phyloP scores from a whole-genome alignment of 805 yeast genomes.

The Priceomyces haplophilus region DNA sequence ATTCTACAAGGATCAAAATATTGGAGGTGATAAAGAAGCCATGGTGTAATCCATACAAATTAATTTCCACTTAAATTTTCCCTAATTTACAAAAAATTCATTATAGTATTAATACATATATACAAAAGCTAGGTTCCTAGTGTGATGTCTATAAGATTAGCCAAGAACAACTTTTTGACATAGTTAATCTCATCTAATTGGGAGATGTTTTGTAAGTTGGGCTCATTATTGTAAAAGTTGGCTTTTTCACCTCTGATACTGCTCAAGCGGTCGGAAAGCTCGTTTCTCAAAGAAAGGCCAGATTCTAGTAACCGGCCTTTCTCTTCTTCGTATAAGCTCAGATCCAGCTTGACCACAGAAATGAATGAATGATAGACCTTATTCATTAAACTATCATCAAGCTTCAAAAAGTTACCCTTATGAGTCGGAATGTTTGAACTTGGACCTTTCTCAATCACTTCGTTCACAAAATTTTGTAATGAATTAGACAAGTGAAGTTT shows the following conservation, averaged over 20 bases:
- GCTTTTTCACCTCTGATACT: constrained; percentile 5
- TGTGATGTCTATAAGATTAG: constrained; percentile 16
- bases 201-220: constrained; percentile 10
- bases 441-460: constrained; percentile 9
- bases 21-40: constrained; percentile 24
- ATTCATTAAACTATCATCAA: constrained; percentile 18
- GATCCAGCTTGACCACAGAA: constrained; percentile 7
- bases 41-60: constrained; percentile 17
- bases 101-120: not conserved
- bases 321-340: not conserved
- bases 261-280: constrained; percentile 4
- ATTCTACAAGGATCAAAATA: constrained; percentile 17
- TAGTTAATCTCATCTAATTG: constrained; percentile 19
- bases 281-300: not conserved
- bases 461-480: constrained; percentile 13
- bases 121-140: not conserved
- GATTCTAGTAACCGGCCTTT: not conserved
- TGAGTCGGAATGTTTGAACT: constrained; percentile 6
- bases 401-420: constrained; percentile 19
- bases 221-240: constrained; percentile 7
- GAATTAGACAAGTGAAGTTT: constrained; percentile 12
- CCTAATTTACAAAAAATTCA: not conserved
- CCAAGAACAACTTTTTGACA: constrained; percentile 20
- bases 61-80: not conserved
- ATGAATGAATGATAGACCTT: constrained; percentile 15